A percentile compares a stretch with the other conserved stretches of the same genome.
These are phyloP conservation scores for Pseudonectria foliicola DNA, from an alignment of 2,329 filamentous ascomycete genomes.

Conservation along the genomic window DNA sequence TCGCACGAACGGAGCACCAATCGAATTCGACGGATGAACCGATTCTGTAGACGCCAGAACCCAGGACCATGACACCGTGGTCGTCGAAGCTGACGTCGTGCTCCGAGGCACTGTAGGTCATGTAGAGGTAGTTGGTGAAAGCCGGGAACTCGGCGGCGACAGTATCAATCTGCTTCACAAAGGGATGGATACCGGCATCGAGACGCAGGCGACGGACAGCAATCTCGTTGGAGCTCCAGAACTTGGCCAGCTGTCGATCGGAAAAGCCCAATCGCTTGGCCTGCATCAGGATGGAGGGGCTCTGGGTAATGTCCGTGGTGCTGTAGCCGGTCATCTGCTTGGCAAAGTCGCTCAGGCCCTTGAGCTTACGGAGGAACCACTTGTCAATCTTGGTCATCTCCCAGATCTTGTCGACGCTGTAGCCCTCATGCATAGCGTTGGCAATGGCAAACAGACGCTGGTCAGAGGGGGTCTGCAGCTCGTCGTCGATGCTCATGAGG, in stretches of 20 bases:
- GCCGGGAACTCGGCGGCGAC: slow-evolving; percentile 95
- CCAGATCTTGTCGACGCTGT: slow-evolving; percentile 95
- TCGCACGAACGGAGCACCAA: slow-evolving; percentile 94
- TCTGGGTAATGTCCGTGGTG: slow-evolving; percentile 56
- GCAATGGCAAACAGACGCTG: slow-evolving; percentile 96
- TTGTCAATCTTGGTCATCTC: slow-evolving; percentile 98
- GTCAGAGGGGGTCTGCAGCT: slow-evolving; percentile 94
- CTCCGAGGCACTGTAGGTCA: slow-evolving; percentile 89
- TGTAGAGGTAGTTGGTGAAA: slow-evolving; percentile 90
- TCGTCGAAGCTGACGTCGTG: slow-evolving; percentile 81
- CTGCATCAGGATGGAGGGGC: slow-evolving; percentile 61
- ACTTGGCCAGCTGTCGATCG: slow-evolving; percentile 87
- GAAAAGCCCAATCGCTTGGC: slow-evolving; percentile 94
- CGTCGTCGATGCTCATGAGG: slow-evolving; percentile 91
- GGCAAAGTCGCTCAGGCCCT: slow-evolving; percentile 82
- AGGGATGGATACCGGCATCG: slow-evolving; percentile 79
- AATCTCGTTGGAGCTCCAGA: slow-evolving; percentile 91
- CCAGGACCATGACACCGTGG: slow-evolving; percentile 90
- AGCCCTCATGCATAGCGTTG: slow-evolving; percentile 92
- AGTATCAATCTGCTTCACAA: slow-evolving; percentile 97
- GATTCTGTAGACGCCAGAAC: slow-evolving; percentile 93
- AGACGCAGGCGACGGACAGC: slow-evolving; percentile 76
- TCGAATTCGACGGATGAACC: slow-evolving; percentile 98
- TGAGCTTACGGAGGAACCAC: slow-evolving; percentile 92
- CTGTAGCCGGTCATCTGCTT: slow-evolving; percentile 66